Base-by-base conservation (phyloP, 805 yeast species). In the Saturnispora gosingensis region DNA sequence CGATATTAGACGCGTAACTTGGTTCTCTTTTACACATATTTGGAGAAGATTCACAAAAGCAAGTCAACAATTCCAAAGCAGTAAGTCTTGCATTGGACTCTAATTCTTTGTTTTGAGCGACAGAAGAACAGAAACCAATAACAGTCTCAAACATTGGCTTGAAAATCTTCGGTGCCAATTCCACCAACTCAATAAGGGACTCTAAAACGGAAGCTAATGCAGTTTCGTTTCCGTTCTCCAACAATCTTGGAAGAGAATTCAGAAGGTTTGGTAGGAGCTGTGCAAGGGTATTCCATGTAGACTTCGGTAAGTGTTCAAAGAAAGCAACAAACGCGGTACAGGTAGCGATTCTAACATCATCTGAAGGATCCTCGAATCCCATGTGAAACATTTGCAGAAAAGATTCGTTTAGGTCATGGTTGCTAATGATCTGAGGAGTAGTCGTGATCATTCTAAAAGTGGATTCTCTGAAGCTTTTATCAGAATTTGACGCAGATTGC, bases 121-220 rank as follows among this genome's bases (percentile, higher is more conserved):
- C 91, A 15, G 81, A 78, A n/a, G 88, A 77, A 61, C 93, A 82
- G 61, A 93, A 93, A 56, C 86, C 85, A 48, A 89, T 80, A 43
- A 93, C 81, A n/a, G 88, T 83, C 47, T 84, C 82, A 66, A 93
- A 91, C 88, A 91, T 86, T 43, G 88, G 88, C 63, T 78, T 80
- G 73, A 93, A 93, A 81, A 93, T 80, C 64, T 90, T 91, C 50
- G 99, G 98, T 8, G 97, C 98, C 54, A 90, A 71, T 56, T 85
- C 91, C 9, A 90, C 97, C 54, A 93, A 76, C 59, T 93, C 98
- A 51, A 90, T 88, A 58, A 93, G 73, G 7, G 89, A 78, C 67
- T 89, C 96, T 58, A 93, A 77, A n/a, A 90, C 96, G 5, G 88
- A 76, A 1, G 96, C 83, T 56, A 93, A 76, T 6, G 96, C 87